A percentile compares a stretch with the other conserved stretches of the same genome.
Conservation (phyloP, 192 early-diverging fungal species). For the Coemansia guatemalensis region DNA sequence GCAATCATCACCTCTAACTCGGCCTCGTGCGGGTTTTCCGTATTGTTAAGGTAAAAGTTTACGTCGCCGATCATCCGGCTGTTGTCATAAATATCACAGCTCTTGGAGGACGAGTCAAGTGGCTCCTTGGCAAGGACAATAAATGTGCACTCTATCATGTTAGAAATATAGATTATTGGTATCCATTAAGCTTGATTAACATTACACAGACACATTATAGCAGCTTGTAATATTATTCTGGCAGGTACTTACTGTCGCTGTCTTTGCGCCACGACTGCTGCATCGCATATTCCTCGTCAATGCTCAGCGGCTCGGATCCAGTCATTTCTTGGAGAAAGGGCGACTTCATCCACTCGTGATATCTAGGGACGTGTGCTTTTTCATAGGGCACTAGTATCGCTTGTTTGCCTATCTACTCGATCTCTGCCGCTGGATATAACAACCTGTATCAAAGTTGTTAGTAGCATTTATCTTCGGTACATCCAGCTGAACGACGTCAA, state of each 20-base stretch:
- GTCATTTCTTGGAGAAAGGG: slow-evolving; percentile 91
- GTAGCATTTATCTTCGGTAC: background rate
- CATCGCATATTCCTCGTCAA: slow-evolving; percentile 96
- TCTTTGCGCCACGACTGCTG: slow-evolving; percentile 87
- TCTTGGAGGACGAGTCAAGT: background rate
- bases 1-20: slow-evolving; percentile 98
- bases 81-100: slow-evolving; percentile 13
- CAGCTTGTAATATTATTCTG: background rate
- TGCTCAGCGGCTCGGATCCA: slow-evolving; percentile 87
- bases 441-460: background rate
- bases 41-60: slow-evolving; percentile 90
- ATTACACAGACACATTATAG: background rate
- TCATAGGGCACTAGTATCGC: slow-evolving; percentile 84
- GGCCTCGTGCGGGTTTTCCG: slow-evolving; percentile 65
- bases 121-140: slow-evolving; percentile 55
- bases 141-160: slow-evolving; percentile 67
- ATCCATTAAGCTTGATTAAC: slow-evolving; percentile 5
- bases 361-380: slow-evolving; percentile 77
- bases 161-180: background rate
- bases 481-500: no score
- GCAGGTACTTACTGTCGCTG: slow-evolving; percentile 63
- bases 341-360: slow-evolving; percentile 96
- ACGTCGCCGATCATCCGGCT: slow-evolving; percentile 91
- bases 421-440: background rate
- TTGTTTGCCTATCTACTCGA: slow-evolving; percentile 58